A percentile compares a stretch with the other conserved stretches of the same genome.
Conservation (phyloP, 768 basidiomycete species). For the Hygrocybe punicea region DNA sequence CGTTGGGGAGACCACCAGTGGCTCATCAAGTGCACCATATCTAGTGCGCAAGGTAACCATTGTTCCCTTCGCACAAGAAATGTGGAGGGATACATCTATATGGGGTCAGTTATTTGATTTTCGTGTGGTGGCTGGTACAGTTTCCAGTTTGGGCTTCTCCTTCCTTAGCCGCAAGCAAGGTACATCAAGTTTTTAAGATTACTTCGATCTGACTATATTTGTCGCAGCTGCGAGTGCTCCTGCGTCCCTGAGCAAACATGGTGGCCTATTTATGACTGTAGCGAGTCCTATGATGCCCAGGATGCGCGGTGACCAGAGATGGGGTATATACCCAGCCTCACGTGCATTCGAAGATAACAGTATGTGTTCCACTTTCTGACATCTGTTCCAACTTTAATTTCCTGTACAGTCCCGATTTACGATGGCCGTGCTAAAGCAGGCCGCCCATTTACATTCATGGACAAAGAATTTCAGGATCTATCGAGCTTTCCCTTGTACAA, state of each 20-base stretch:
- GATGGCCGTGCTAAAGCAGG: background rate
- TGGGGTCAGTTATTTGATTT: constrained; percentile 6
- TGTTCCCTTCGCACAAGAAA: constrained; percentile 4
- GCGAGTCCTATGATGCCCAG: background rate
- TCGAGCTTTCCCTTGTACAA: background rate
- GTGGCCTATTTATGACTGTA: background rate
- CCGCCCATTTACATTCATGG: background rate
- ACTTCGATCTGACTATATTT: background rate
- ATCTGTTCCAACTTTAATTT: background rate
- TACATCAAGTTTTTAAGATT: background rate
- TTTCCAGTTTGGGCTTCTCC: background rate
- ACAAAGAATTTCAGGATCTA: background rate
- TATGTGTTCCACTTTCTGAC: background rate
- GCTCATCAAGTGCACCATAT: background rate
- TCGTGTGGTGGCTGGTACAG: background rate
- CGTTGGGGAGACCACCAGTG: background rate
- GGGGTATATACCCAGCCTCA: background rate
- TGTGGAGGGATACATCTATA: constrained; percentile 3
- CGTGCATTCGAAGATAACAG: background rate
- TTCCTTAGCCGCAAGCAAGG: background rate
- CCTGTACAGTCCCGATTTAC: constrained; percentile 4
- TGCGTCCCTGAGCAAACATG: background rate
- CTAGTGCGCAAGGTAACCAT: constrained; percentile 1
- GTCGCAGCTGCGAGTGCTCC: background rate
- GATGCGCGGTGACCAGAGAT: background rate